Evolutionary conservation across 1,284 basidiomycete species (phyloP), one percentile per base, ranked within the genome.

Genomic region (Caloboletus inedulis): DNA sequence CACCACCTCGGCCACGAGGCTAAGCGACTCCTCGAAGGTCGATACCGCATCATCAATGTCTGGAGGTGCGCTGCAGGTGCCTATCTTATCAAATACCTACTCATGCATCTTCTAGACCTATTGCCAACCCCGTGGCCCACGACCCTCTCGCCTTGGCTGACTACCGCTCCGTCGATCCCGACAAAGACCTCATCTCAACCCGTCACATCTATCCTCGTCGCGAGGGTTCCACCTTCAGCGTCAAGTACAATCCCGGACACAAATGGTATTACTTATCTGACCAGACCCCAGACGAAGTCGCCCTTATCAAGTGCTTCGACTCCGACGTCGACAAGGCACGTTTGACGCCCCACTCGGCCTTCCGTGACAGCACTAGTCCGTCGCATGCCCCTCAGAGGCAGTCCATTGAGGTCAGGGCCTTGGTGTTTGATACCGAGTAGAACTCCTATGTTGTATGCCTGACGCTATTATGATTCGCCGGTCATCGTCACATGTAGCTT

Each of bases 21-120:
- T 0, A 72, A 74, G 16, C 65, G 68, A 10, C 66, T 73, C 13
- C 62, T 75, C 43, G 65, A 74, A 58, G 64, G 68, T 18, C 76
- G 77, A 35, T 73, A 74, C 29, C 77, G 76, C 53, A 73, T 81
- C 55, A 76, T 81, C 71, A 82, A 81, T 61, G 72, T 80, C 51
- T 81, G 79, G 80, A 68, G 66, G 66, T 68, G 10, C 21, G 59
- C 27, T 18, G 10, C 10, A 4, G 1, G 6, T 23, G 10, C 23
- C 29, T 2, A 2, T 33, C 3, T 34, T 23, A 12, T 2, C 7
- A 16, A n/a, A 4, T 18, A 41, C 3, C 7, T 13, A 12, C 46
- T 57, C 30, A 60, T 16, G 3, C 2, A 5, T 43, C 19, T 30
- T 29, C 4, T 27, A 65, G 62, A 31, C 79, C 80, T 3, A 74